Percentiles rank a stretch among this genome's conserved stretches.
Conservation (phyloP, 176 grass and related monocot species). For the Cocos nucifera region DNA sequence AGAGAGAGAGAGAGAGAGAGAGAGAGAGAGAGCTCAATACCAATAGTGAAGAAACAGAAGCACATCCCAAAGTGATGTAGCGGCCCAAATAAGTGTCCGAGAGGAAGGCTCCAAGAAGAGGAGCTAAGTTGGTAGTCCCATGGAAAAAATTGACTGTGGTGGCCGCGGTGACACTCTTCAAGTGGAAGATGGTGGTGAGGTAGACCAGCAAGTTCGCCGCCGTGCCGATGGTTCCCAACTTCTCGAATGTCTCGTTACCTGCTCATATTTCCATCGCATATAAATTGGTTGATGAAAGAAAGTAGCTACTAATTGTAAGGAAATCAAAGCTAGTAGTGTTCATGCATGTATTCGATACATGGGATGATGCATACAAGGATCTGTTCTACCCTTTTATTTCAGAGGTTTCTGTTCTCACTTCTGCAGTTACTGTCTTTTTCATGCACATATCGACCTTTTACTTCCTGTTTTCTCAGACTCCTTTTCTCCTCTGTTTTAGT, state of each 20-base stretch:
- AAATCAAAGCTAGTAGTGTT: not conserved
- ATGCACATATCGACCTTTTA: too few species aligned
- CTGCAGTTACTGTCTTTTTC: too few species aligned
- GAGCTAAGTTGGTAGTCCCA: slow-evolving; percentile 58
- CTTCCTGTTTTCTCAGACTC: too few species aligned
- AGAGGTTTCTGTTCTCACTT: too few species aligned
- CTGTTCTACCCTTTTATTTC: too few species aligned
- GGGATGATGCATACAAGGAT: too few species aligned
- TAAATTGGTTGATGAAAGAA: too few species aligned
- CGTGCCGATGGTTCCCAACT: slow-evolving; percentile 59
- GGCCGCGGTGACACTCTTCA: slow-evolving; percentile 38
- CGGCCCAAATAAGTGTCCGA: slow-evolving; percentile 57
- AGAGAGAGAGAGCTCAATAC: slow-evolving; percentile 4
- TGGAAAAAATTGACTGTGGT: slow-evolving; percentile 43
- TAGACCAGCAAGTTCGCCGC: slow-evolving; percentile 63
- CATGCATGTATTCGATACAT: too few species aligned
- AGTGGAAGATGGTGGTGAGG: slow-evolving; percentile 65
- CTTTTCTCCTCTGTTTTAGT: too few species aligned
- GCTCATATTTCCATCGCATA: not conserved
- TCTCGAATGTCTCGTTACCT: slow-evolving; percentile 75
- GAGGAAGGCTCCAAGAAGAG: slow-evolving; percentile 45
- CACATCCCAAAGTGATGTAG: slow-evolving; percentile 35
- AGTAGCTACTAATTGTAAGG: not conserved
- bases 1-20: too few species aligned
- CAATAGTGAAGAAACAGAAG: slow-evolving; percentile 32